Evolutionary conservation across 495 filamentous ascomycete species (phyloP).

Genomic region (Tuber magnatum): DNA sequence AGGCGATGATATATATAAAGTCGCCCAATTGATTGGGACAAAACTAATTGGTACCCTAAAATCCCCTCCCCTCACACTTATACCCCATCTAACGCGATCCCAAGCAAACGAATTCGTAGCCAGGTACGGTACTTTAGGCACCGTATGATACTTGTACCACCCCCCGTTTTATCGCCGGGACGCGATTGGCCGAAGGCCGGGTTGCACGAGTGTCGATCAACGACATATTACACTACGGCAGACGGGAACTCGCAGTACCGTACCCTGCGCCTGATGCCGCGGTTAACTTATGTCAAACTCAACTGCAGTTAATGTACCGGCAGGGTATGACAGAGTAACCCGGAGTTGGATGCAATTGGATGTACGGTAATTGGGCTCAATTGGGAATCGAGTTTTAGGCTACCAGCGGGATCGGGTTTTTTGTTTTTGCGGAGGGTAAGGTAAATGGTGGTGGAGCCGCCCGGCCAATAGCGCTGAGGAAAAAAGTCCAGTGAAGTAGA

Average conservation of each 20-base stretch:
- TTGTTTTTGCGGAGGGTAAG: neutral
- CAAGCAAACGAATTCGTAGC: slow-evolving; percentile 49
- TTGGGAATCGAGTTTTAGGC: neutral
- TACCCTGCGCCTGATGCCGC: neutral
- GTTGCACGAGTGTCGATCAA: neutral
- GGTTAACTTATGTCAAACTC: neutral
- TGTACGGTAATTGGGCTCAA: neutral
- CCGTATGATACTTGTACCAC: neutral
- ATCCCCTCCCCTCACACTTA: slow-evolving; percentile 3
- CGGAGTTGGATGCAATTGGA: neutral
- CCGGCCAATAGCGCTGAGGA: neutral
- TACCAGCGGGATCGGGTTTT: neutral
- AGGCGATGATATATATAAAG: slow-evolving; percentile 58
- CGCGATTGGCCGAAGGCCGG: neutral
- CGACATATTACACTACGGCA: neutral
- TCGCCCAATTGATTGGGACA: slow-evolving; percentile 69
- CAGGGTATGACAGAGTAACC: no score
- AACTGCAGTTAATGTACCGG: no score
- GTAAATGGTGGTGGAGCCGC: no score
- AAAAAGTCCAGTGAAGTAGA: no score
- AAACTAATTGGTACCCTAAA: slow-evolving; percentile 61
- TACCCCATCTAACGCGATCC: slow-evolving; percentile 6
- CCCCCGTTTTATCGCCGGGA: slow-evolving; percentile 56
- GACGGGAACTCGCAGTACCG: neutral
- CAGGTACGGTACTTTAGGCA: no score